A percentile compares a stretch with the other conserved stretches of the same genome.
Evolutionary conservation across 1,284 basidiomycete species (phyloP).

Genomic region (Sporisorium reilianum): DNA sequence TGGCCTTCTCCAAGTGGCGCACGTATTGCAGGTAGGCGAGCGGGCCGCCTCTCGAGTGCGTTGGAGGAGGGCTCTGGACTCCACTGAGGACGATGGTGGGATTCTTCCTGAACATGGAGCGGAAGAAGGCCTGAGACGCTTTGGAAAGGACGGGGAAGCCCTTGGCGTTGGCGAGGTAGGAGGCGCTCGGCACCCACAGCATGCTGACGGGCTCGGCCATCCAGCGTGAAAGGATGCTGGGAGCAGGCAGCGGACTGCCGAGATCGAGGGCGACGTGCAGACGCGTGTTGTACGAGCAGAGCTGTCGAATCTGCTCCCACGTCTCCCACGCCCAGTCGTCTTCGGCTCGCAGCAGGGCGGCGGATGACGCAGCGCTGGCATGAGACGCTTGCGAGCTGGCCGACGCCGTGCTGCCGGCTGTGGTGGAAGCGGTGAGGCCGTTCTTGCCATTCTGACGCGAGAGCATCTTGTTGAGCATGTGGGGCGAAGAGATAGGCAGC

Average conservation of each 20-base stretch:
- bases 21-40: conserved; percentile 88
- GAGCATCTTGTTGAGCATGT: conserved; percentile 53
- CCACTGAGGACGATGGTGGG: conserved; percentile 57
- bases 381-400: conserved; percentile 41
- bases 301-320: conserved; percentile 91
- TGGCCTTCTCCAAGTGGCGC: conserved; percentile 63
- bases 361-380: conserved; percentile 37
- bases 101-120: conserved; percentile 48
- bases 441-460: conserved; percentile 41
- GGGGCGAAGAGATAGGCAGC: conserved; percentile 63
- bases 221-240: conserved; percentile 82
- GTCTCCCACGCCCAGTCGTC: conserved; percentile 82
- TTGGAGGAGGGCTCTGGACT: conserved; percentile 51
- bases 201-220: conserved; percentile 88
- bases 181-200: conserved; percentile 86
- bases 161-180: conserved; percentile 95
- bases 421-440: conserved; percentile 38
- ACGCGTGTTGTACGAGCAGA: conserved; percentile 87
- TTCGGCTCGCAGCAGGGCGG: conserved; percentile 79
- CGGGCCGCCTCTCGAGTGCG: conserved; percentile 79
- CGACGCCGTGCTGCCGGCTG: conserved; percentile 38
- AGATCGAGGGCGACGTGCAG: conserved; percentile 86
- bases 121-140: conserved; percentile 65
- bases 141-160: conserved; percentile 97
- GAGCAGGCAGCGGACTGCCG: conserved; percentile 77